These are phyloP conservation scores for Boeremia lycopersici DNA, from an alignment of 2,329 filamentous ascomycete species.

Conservation along the genomic window DNA sequence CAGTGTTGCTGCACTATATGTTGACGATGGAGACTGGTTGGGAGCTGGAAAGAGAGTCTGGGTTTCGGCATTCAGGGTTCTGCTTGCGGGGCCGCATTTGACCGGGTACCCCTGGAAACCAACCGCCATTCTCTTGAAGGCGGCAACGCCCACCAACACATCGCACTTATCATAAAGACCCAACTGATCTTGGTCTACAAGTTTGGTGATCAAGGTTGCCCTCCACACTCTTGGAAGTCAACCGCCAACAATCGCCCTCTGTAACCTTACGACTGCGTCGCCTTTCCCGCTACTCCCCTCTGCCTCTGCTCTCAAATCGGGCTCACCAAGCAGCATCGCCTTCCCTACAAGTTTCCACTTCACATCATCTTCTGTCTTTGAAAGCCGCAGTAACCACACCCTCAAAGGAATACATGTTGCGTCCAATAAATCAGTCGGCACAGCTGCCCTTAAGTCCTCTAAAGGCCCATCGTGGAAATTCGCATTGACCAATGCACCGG, in stretches of 20 bases:
- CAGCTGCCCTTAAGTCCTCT: slow-evolving; percentile 13
- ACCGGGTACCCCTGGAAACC: slow-evolving; percentile 1
- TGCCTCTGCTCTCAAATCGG: slow-evolving; percentile 12
- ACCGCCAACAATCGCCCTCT: slow-evolving; percentile 2
- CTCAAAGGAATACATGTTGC: slow-evolving; percentile 16
- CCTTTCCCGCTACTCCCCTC: neutral
- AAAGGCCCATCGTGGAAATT: slow-evolving; percentile 5
- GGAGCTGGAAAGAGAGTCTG: neutral
- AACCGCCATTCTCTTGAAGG: no score
- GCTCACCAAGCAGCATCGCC: slow-evolving; percentile 22
- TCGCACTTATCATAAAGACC: neutral
- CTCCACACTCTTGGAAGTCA: neutral
- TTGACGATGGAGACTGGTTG: neutral
- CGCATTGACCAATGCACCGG: slow-evolving; percentile 7
- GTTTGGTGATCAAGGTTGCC: neutral
- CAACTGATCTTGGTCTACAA: neutral
- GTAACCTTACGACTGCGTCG: slow-evolving; percentile 4
- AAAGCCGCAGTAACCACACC: slow-evolving; percentile 19
- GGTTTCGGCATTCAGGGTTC: slow-evolving; percentile 1
- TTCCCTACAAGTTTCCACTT: slow-evolving; percentile 23
- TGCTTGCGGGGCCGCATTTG: slow-evolving; percentile 12
- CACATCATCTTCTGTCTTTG: neutral
- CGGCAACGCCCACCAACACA: no score
- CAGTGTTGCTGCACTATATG: neutral
- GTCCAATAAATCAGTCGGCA: slow-evolving; percentile 17